Base-by-base conservation (phyloP, 768 basidiomycete genomes). In the Lenzites betulinus region DNA sequence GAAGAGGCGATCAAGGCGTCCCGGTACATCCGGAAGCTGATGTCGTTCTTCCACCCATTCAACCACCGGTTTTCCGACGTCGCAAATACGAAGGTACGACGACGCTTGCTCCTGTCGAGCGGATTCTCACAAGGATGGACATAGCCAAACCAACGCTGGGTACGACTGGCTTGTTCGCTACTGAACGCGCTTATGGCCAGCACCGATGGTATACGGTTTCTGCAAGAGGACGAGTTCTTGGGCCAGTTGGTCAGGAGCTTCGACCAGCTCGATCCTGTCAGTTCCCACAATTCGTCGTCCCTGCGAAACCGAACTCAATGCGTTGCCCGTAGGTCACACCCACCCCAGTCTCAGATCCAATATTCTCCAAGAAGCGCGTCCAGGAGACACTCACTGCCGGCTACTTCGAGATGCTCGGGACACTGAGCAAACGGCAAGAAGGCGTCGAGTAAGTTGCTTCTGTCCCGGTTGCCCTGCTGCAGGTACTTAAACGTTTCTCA, bases 361-460 rank as follows among this genome's bases (percentile, higher is more conserved):
- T 92, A 51, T 93, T 98, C 67, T 93, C 95, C 1, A 90, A 90
- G 70, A 82, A 86, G 64, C 82, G 93, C 7, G 81, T 98, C 49
- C 80, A 88, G 41, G 87, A 88, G 18, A 94, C 93, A 0, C 74
- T 99, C 66, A 92, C 93, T 0, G 90, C 85, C 66, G 96, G 95
- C 0, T 98, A 98, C 73, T 85, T 99, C 65, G 94, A 97, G 67
- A 95, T 99, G 88, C 81, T 99, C 2, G 96, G 96, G 8, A 88
- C 85, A 1, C 78, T 99, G 47, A 96, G 92, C 77, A 93, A 89
- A 69, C 86, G 88, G 63, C 82, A 86, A 49, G 93, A 97, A 48
- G 97, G 97, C 25, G 83, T 95, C 23, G 90, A 92, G 95, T 95
- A 71, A 66, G 90, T 76, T 44, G 39, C 12, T 23, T 53, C 18